Percentiles rank a stretch among this genome's conserved stretches.
These are phyloP conservation scores for Mimosa bimucronata DNA, from an alignment of 306 rosid genomes.

Conservation along the genomic window DNA sequence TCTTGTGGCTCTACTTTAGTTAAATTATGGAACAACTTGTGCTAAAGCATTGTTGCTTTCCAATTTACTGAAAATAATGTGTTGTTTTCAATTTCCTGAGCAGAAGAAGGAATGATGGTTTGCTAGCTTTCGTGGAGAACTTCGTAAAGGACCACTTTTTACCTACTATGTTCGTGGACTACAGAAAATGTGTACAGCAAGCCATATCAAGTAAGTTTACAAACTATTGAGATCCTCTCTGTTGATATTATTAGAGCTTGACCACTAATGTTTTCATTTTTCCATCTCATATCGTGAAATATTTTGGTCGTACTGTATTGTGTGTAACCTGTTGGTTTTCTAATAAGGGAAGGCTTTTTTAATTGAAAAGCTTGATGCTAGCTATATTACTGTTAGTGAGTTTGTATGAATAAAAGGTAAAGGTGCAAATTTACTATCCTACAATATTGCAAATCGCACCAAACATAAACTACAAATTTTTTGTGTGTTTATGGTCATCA, in stretches of 20 bases:
- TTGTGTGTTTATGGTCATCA: too few relatives aligned
- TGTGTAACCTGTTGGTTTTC: slow-evolving; percentile 19
- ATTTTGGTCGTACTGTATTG: slow-evolving; percentile 2
- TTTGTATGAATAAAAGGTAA: slow-evolving; percentile 3
- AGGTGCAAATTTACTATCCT: too few relatives aligned
- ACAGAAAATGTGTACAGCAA: slow-evolving; percentile 97
- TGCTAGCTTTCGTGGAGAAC: slow-evolving; percentile 95
- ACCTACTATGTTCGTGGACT: slow-evolving; percentile 98
- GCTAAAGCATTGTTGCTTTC: slow-evolving; percentile 30
- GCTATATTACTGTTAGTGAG: background rate
- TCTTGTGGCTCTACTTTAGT: slow-evolving; percentile 30
- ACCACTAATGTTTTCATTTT: slow-evolving; percentile 26
- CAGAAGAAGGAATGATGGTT: slow-evolving; percentile 87
- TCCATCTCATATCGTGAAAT: slow-evolving; percentile 29
- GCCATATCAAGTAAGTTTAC: slow-evolving; percentile 97
- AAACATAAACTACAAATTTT: too few relatives aligned
- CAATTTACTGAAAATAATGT: slow-evolving; percentile 29
- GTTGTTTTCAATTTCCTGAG: slow-evolving; percentile 44
- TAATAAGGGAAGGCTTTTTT: slow-evolving; percentile 7
- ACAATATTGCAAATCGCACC: too few relatives aligned
- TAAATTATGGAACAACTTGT: slow-evolving; percentile 21
- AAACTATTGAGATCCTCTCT: slow-evolving; percentile 39
- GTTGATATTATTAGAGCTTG: slow-evolving; percentile 26
- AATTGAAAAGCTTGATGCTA: slow-evolving; percentile 21
- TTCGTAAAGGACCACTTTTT: slow-evolving; percentile 97